Base-by-base conservation (phyloP, 805 yeast genomes). In the Suhomyces sp. region DNA sequence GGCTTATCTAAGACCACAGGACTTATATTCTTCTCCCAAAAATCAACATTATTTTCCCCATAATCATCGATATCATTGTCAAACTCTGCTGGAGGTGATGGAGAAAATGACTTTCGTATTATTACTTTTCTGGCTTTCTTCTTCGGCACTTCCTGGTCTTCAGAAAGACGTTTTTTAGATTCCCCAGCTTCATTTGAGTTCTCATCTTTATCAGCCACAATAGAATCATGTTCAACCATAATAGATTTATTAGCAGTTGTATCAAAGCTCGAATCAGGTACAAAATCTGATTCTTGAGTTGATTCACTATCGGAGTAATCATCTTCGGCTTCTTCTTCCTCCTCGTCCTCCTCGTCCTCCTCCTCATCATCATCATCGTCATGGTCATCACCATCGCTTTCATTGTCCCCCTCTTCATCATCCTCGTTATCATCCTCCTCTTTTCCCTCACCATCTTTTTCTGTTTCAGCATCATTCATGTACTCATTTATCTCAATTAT, bases 61-160 rank as follows among this genome's bases (percentile, higher is more conserved):
- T 64, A 63, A 25, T 63, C 68, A 13, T 68, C 69, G 4, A 60
- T 33, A 22, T 61, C 25, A 13, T 34, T 25, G 15, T 35, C 38
- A 26, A 31, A 35, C 8, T 19, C 28, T 19, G 19, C 13, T n/a
- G 35, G 39, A 2, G 38, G 35, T 6, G 31, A 23, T 4, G 36
- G 25, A 9, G 38, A 29, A 10, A 25, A 14, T 17, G 27, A 19
- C 14, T 26, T 38, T 2, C 26, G 26, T 10, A 24, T 19, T 17
- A 35, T 22, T 29, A 22, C 26, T 14, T 18, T 26, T 21, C 26
- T 33, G 16, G 28, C 33, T 10, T 34, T 19, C 21, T 28, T 29
- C 16, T 17, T 15, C n/a, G n/a, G n/a, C n/a, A n/a, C n/a, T n/a
- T n/a, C n/a, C n/a, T n/a, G n/a, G n/a, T n/a, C n/a, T n/a, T n/a